Conservation (phyloP, 495 filamentous ascomycete species). For the Penicillium riverlandense region DNA sequence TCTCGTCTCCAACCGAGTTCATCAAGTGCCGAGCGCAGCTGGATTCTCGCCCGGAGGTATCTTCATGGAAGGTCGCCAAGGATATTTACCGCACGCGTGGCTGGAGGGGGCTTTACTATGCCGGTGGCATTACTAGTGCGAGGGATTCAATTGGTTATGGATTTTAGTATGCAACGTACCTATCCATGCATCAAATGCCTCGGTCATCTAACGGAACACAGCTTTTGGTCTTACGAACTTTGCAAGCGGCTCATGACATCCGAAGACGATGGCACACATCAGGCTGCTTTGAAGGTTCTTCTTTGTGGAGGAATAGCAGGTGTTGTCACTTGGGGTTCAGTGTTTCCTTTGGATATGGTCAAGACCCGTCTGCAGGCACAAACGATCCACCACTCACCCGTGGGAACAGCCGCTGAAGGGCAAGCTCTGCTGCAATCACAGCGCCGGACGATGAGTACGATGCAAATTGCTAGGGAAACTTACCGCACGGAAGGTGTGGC, state of each 20-base stretch:
- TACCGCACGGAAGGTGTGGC: constrained; percentile 57
- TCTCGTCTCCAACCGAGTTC: constrained; percentile 80
- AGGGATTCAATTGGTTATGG: constrained; percentile 84
- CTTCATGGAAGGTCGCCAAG: constrained; percentile 55
- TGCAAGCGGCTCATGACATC: constrained; percentile 47
- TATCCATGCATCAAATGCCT: neutral
- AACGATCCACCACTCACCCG: constrained; percentile 18
- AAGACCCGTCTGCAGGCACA: constrained; percentile 83
- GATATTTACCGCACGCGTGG: constrained; percentile 56
- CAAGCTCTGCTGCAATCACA: constrained; percentile 13
- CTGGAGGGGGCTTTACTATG: constrained; percentile 64
- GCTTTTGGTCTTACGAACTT: constrained; percentile 82
- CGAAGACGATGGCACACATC: constrained; percentile 28
- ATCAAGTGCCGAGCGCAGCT: constrained; percentile 81
- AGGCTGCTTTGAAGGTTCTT: constrained; percentile 56
- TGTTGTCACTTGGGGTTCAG: constrained; percentile 73
- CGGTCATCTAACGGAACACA: constrained; percentile 9
- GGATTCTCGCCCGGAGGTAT: constrained; percentile 27
- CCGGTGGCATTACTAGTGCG: constrained; percentile 69
- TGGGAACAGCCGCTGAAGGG: constrained; percentile 23
- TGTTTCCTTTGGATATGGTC: constrained; percentile 83
- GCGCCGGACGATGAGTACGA: constrained; percentile 39
- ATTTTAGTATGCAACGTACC: constrained; percentile 60
- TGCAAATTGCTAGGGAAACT: constrained; percentile 52
- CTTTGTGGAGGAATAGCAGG: constrained; percentile 82